Base-by-base conservation (phyloP, 768 basidiomycete species). In the Trametes sanguinea region DNA sequence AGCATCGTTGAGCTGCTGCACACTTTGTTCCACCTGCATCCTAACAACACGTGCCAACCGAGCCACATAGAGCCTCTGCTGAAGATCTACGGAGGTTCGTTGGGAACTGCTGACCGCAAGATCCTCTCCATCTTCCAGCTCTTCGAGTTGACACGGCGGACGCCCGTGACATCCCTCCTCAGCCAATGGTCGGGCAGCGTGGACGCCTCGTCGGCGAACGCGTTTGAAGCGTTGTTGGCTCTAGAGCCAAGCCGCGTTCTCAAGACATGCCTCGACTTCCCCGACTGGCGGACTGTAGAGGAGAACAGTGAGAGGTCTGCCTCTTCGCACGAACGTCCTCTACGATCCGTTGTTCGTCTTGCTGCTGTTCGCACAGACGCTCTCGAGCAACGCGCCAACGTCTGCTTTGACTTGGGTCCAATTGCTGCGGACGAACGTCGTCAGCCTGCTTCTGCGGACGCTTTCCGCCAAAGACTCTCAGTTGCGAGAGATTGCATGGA, bases 301-400 rank as follows among this genome's bases (percentile, higher is more conserved):
- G 77, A 80, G 47, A 73, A 79, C 42, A 64, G 66, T 2, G 60
- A 67, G 2, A 65, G 64, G 27, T 69, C 73, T 32, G 65, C 37
- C 0, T 46, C 54, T 0, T 65, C 42, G 13, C 68, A 54, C 27
- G 72, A 75, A 29, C 80, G 82, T n/a, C 10, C 71, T 88, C 37
- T 97, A 95, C 68, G 95, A 98, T 69, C 94, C 95, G 7, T 70
- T 87, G 0, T 92, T 95, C 73, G 69, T 93, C 13, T 73, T 90
- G 37, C 76, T 86, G 2, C 75, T 94, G n/a, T 83, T 88, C 40
- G 80, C 83, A 4, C 81, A 87, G 53, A 82, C 86, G 72, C 76
- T 95, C n/a, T 75, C 76, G 2, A 85, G 89, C 37, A 80, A 78
- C 54, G 79, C 74, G 14, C 88, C 86, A 0, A 72, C 80, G 1